These are phyloP conservation scores for Scheffersomyces segobiensis DNA, from an alignment of 1,139 yeast genomes.

Conservation along the genomic window DNA sequence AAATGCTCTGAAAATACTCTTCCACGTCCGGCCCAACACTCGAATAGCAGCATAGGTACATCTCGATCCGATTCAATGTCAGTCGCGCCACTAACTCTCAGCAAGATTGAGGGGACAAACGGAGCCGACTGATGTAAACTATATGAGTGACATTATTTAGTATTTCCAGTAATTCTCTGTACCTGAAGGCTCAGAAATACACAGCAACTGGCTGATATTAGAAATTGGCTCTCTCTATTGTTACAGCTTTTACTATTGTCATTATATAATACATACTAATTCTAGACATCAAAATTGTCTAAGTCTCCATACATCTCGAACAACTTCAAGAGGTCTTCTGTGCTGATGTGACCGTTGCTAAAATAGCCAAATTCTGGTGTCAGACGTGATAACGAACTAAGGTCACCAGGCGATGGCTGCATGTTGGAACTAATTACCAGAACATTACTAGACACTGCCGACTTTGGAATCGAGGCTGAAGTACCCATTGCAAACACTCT, in stretches of 20 bases:
- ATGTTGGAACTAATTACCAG: neutral
- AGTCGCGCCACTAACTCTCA: neutral
- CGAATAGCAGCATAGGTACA: neutral
- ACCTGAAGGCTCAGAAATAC: neutral
- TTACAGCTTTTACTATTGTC: neutral
- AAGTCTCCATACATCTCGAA: constrained; percentile 41
- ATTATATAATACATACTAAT: neutral
- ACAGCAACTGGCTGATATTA: neutral
- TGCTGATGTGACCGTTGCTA: constrained; percentile 12
- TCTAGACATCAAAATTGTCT: neutral
- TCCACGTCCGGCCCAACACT: neutral
- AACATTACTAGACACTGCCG: neutral
- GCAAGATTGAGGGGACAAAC: neutral
- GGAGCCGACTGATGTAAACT: neutral
- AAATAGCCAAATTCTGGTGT: constrained; percentile 6
- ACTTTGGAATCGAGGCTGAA: neutral
- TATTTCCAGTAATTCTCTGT: too few relatives aligned
- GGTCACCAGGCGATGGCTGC: neutral
- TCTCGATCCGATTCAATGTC: neutral
- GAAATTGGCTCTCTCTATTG: neutral
- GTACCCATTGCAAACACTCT: neutral
- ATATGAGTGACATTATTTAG: too few relatives aligned
- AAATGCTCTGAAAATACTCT: neutral
- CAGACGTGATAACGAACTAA: neutral
- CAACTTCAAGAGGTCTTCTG: constrained; percentile 39